Conservation (phyloP, 2,329 filamentous ascomycete genomes). For the Nakataea oryzae region DNA sequence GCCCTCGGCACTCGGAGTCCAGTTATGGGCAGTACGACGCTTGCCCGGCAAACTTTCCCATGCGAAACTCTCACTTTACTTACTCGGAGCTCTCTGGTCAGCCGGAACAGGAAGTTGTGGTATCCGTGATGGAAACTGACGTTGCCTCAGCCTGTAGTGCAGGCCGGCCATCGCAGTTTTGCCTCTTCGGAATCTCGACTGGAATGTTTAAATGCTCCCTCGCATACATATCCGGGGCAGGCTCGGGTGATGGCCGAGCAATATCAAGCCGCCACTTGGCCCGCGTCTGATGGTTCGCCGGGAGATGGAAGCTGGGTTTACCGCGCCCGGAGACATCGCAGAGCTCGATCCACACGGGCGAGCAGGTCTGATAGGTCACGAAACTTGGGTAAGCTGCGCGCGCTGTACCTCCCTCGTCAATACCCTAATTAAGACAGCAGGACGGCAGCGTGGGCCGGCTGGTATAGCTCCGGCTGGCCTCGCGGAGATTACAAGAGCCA, state of each 20-base stretch:
- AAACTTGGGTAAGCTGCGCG: not conserved
- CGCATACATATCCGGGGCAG: not conserved
- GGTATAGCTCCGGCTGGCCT: not conserved
- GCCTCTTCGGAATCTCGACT: not conserved
- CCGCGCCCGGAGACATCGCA: not conserved
- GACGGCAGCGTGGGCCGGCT: not conserved
- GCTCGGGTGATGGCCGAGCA: not conserved
- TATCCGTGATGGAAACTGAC: too few species aligned
- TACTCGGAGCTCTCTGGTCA: not conserved
- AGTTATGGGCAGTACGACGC: not conserved
- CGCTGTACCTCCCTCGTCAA: not conserved
- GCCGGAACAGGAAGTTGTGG: too few species aligned
- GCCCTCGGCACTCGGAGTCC: not conserved
- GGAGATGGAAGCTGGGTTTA: not conserved
- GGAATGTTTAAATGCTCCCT: too few species aligned
- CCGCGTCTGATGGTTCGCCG: not conserved
- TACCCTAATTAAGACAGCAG: not conserved
- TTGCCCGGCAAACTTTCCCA: not conserved
- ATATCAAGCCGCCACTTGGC: not conserved
- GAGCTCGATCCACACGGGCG: not conserved
- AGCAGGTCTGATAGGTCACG: not conserved
- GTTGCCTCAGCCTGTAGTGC: too few species aligned
- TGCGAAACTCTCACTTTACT: not conserved
- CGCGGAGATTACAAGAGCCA: not conserved
- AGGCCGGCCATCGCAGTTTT: not conserved